phyloP scores from a whole-genome alignment of 2,329 filamentous ascomycete species.

The Aureobasidium musti region DNA sequence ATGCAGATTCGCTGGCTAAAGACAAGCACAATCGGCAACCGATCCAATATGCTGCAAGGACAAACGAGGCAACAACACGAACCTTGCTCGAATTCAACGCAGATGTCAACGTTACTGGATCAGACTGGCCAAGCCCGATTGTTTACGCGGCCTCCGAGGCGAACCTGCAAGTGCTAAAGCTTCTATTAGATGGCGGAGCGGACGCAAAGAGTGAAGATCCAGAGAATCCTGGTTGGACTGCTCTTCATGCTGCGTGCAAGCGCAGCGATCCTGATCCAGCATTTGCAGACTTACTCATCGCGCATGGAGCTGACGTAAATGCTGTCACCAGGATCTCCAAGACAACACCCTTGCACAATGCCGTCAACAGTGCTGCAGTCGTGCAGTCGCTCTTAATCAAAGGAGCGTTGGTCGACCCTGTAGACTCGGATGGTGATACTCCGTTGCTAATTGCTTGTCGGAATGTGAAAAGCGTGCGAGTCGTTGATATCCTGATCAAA shows the following conservation, averaged over 20 bases:
- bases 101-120: background rate
- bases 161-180: background rate
- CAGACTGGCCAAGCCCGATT: background rate
- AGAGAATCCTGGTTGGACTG: background rate
- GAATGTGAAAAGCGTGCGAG: background rate
- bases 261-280: background rate
- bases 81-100: background rate
- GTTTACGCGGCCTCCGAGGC: background rate
- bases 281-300: conserved; percentile 1
- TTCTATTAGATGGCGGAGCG: background rate
- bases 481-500: background rate
- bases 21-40: background rate
- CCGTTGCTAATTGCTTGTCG: background rate
- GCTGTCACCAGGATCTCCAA: background rate
- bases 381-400: background rate
- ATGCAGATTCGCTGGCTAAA: background rate
- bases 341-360: background rate
- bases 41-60: background rate
- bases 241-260: conserved; percentile 1
- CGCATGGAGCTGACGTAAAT: background rate
- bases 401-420: background rate
- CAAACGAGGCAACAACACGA: background rate
- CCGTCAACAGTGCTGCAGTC: background rate
- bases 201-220: background rate
- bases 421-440: background rate